Evolutionary conservation across 2,329 filamentous ascomycete species (phyloP).

Genomic region (Seiridium unicorne): DNA sequence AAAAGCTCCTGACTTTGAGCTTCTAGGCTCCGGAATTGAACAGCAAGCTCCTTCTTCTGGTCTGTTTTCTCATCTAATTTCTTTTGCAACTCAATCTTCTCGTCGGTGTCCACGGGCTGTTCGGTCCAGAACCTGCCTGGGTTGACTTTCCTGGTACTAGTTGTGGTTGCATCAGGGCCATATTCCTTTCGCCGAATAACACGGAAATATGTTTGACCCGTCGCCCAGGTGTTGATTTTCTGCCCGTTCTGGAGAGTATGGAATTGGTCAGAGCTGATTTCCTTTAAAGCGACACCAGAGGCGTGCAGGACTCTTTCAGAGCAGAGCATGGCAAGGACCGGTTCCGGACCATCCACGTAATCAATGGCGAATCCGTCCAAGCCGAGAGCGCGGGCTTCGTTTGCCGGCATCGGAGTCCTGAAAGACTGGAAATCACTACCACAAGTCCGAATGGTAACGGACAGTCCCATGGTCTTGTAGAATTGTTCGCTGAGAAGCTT

Average conservation of each 20-base stretch:
- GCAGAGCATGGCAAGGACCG: constrained; percentile 87
- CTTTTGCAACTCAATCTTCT: constrained; percentile 59
- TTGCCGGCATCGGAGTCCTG: constrained; percentile 48
- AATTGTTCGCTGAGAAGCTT: constrained; percentile 67
- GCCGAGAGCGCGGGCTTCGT: constrained; percentile 58
- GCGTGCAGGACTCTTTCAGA: constrained; percentile 66
- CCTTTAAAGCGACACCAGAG: constrained; percentile 61
- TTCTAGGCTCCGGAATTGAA: constrained; percentile 31
- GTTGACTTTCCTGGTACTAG: constrained; percentile 59
- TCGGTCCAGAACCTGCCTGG: constrained; percentile 72
- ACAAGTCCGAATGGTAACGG: constrained; percentile 70
- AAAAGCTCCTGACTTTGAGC: constrained; percentile 35
- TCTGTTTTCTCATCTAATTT: constrained; percentile 42
- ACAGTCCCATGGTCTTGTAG: constrained; percentile 61
- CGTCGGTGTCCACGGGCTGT: constrained; percentile 67
- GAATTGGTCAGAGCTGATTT: constrained; percentile 67
- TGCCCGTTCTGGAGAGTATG: constrained; percentile 58
- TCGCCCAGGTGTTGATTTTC: constrained; percentile 67
- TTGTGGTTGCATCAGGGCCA: constrained; percentile 70
- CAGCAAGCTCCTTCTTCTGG: constrained; percentile 32
- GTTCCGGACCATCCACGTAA: constrained; percentile 74
- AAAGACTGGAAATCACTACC: constrained; percentile 53
- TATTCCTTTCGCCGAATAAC: constrained; percentile 77
- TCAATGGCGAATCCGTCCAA: constrained; percentile 82
- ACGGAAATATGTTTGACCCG: constrained; percentile 61